Evolutionary conservation across 75 land plant genomes (phyloP).

Genomic region (Adiantum capillusveneris): DNA sequence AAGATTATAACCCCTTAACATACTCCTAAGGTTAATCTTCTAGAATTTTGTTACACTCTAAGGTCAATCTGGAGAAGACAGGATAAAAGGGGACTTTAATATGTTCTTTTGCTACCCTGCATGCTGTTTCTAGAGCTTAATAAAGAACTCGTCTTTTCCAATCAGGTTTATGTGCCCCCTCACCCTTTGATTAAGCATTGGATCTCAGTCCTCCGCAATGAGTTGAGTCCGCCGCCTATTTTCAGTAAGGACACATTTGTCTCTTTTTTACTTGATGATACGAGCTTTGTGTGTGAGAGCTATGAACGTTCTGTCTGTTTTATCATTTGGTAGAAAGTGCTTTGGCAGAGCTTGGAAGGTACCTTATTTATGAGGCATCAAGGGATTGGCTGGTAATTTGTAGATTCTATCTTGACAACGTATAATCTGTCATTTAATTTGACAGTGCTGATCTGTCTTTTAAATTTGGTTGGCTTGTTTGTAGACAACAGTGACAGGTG

Average conservation of each 20-base stretch:
- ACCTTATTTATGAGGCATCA: slow-evolving; percentile 97
- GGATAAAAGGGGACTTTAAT: too few species aligned
- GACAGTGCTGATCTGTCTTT: too few species aligned
- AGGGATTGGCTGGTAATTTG: slow-evolving; percentile 96
- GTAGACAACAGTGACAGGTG: slow-evolving; percentile 74
- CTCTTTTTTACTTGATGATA: background rate
- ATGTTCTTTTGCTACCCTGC: too few species aligned
- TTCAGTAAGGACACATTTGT: slow-evolving; percentile 57
- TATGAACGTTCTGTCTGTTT: background rate
- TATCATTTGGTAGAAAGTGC: slow-evolving; percentile 53
- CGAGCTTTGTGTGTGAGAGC: background rate
- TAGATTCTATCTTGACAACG: background rate
- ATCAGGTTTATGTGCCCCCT: slow-evolving; percentile 88
- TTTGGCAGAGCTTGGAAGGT: slow-evolving; percentile 92
- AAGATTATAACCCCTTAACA: too few species aligned
- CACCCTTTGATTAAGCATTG: slow-evolving; percentile 96
- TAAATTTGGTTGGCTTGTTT: background rate
- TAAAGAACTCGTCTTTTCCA: too few species aligned
- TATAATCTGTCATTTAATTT: too few species aligned
- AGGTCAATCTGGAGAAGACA: too few species aligned
- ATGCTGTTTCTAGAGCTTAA: too few species aligned
- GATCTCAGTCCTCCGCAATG: slow-evolving; percentile 87
- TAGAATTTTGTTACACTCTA: too few species aligned
- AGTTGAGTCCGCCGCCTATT: slow-evolving; percentile 70
- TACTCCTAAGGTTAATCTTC: too few species aligned